Percentiles rank a stretch among this genome's conserved stretches.
phyloP scores from a whole-genome alignment of 805 yeast species.

The Saccharomycopsis sp. region DNA sequence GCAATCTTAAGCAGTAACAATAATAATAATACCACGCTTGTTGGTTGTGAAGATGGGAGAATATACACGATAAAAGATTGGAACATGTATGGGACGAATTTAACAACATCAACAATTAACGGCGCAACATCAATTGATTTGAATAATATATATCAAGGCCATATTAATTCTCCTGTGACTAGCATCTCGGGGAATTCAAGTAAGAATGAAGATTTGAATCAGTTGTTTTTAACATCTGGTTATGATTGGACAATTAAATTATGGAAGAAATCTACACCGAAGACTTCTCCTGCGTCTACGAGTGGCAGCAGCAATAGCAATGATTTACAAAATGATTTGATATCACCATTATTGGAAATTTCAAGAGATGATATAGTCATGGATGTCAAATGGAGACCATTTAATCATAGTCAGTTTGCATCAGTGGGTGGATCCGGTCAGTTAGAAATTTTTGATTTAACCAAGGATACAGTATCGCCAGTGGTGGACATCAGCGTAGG shows the following conservation, averaged over 20 bases:
- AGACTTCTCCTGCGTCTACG: conserved; percentile 1
- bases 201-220: conserved; percentile 19
- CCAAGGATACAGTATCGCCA: conserved; percentile 26
- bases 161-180: conserved; percentile 26
- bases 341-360: conserved; percentile 23
- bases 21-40: conserved; percentile 22
- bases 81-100: conserved; percentile 3
- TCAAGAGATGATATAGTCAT: conserved; percentile 26
- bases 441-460: conserved; percentile 29
- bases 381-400: conserved; percentile 27
- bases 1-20: conserved; percentile 22
- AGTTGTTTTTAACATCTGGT: conserved; percentile 26
- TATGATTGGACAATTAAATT: conserved; percentile 29
- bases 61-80: conserved; percentile 26
- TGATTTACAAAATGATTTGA: background rate
- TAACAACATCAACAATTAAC: background rate
- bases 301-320: background rate
- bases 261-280: conserved; percentile 24
- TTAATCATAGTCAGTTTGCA: conserved; percentile 26
- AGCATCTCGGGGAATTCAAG: conserved; percentile 19
- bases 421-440: conserved; percentile 26
- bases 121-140: conserved; percentile 9
- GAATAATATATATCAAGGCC: conserved; percentile 23
- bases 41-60: conserved; percentile 31
- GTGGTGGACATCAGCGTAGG: conserved; percentile 8